Percentiles rank a stretch among this genome's conserved stretches.
Evolutionary conservation across 768 basidiomycete species (phyloP).

Genomic region (Tylopilus intermedius): DNA sequence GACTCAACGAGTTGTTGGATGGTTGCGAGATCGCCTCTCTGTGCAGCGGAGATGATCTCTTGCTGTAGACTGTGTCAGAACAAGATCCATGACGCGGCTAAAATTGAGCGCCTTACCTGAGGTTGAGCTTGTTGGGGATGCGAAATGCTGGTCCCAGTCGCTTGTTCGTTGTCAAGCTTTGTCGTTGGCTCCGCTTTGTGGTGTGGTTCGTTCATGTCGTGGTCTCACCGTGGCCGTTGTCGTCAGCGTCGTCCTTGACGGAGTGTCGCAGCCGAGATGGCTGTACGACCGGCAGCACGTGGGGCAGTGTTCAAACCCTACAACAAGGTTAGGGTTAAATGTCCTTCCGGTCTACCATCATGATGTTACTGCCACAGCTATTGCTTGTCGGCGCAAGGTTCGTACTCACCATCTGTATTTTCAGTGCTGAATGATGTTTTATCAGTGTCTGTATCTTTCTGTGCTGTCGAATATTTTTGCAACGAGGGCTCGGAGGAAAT

Average conservation of each 20-base stretch:
- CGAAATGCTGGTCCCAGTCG: slow-evolving; percentile 25
- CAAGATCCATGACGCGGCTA: not conserved
- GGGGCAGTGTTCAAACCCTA: slow-evolving; percentile 23
- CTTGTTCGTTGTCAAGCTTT: slow-evolving; percentile 23
- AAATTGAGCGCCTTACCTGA: slow-evolving; percentile 14
- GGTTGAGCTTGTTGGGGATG: slow-evolving; percentile 23
- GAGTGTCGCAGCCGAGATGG: not conserved
- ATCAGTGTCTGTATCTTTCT: slow-evolving; percentile 49
- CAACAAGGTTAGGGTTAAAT: slow-evolving; percentile 28
- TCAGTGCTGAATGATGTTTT: not conserved
- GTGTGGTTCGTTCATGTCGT: slow-evolving; percentile 30
- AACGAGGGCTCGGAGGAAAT: slow-evolving; percentile 43
- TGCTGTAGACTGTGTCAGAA: slow-evolving; percentile 23
- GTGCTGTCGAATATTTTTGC: slow-evolving; percentile 55
- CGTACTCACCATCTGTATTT: not conserved
- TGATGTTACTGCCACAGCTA: slow-evolving; percentile 11
- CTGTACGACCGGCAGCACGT: slow-evolving; percentile 10
- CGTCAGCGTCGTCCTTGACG: slow-evolving; percentile 3
- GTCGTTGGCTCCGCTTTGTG: slow-evolving; percentile 29
- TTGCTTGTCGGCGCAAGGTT: slow-evolving; percentile 20
- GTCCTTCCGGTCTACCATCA: slow-evolving; percentile 1
- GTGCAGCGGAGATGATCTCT: slow-evolving; percentile 80
- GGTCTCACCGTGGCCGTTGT: slow-evolving; percentile 13
- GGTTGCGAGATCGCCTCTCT: slow-evolving; percentile 72
- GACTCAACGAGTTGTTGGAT: slow-evolving; percentile 67